Base-by-base conservation (phyloP, 2,329 filamentous ascomycete genomes). In the Mollisiaceae sp. region DNA sequence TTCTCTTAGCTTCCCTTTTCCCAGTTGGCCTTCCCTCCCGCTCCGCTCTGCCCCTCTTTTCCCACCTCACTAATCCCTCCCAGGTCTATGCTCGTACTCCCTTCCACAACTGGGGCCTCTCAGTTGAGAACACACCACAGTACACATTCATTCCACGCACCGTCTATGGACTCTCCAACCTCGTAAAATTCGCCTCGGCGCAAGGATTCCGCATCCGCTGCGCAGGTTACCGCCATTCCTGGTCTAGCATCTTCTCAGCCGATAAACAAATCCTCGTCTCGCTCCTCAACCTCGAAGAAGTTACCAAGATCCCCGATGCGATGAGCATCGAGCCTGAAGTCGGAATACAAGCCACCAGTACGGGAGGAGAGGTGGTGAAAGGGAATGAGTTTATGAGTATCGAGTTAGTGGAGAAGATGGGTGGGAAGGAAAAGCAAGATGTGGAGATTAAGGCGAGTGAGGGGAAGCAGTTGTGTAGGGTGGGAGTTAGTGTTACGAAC, bases 401-500 rank as follows among this genome's bases (percentile, higher is more conserved):
- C 57, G 60, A 66, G 45, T 41, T 66, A 41, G 64, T 22, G 15
- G 70, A 15, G 4, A 27, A n/a, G 5, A 24, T 54, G 20, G 45
- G 45, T 22, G 45, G 45, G 3, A 6, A 50, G 9, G 50, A 11
- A 14, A 32, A 32, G 50, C 24, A 24, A 15, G 50, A 54, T 54
- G 50, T 6, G 50, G 50, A 54, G 24, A 35, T 54, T 54, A 54
- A 54, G 50, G 50, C 50, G 50, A 18, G 70, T 5, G 71, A 70
- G 1, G 71, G 74, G 18, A 76, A 78, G 59, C 71, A 74, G 24
- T 75, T 81, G 18, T 78, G 78, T 38, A 75, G 80, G 57, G 73
- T 83, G 20, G 81, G 82, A 3, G 78, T 75, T 14, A 76, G 77
- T 4, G 79, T 81, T 1, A 82, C 81, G 1, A 82, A 81, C 67